These are phyloP conservation scores for Dactylonectria macrodidyma DNA, from an alignment of 2,329 filamentous ascomycete genomes.

Conservation along the genomic window DNA sequence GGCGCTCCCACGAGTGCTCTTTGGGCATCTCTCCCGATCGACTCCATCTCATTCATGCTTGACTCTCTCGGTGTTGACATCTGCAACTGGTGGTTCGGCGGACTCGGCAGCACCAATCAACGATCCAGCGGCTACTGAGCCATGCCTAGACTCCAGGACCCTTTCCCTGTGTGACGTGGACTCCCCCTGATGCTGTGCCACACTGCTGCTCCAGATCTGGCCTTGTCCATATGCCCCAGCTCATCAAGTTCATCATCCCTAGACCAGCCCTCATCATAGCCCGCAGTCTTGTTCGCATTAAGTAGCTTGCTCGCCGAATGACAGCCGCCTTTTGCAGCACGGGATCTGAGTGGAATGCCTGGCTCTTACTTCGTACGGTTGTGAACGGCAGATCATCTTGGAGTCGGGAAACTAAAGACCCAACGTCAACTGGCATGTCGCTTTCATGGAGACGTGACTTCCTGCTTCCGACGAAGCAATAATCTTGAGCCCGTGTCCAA, in stretches of 20 bases:
- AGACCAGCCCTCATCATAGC: neutral
- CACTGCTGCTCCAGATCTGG: constrained; percentile 23
- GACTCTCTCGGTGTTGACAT: constrained; percentile 21
- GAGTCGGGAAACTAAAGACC: neutral
- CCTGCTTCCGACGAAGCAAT: neutral
- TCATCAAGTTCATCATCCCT: neutral
- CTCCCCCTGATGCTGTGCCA: constrained; percentile 26
- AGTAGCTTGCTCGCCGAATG: neutral
- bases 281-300: neutral
- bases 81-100: constrained; percentile 21
- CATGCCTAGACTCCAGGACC: neutral
- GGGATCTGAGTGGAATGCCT: neutral
- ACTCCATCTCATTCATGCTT: constrained; percentile 23
- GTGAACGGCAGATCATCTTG: neutral
- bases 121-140: neutral
- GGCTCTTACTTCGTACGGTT: neutral
- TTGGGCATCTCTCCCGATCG: constrained; percentile 40
- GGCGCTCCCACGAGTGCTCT: constrained; percentile 34
- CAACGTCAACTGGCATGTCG: neutral
- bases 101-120: constrained; percentile 20
- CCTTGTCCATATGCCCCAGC: constrained; percentile 7
- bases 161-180: constrained; percentile 21
- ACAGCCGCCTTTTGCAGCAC: neutral
- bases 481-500: constrained; percentile 7
- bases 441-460: neutral